phyloP scores from a whole-genome alignment of 306 rosid genomes.

The Corylus americana region DNA sequence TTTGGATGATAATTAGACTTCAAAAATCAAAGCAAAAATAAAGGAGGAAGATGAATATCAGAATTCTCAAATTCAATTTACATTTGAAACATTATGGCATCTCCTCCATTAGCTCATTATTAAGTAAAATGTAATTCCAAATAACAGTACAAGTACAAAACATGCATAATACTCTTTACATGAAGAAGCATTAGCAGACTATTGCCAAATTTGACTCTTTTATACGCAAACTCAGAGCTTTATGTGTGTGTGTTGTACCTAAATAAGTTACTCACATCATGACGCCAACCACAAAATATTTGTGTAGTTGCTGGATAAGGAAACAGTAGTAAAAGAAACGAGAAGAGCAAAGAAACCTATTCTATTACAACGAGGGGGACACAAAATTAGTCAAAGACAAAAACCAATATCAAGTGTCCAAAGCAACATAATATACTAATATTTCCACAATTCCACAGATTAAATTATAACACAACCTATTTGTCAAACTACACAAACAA shows the following conservation, averaged over 20 bases:
- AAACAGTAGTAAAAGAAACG: not conserved
- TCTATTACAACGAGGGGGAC: not conserved
- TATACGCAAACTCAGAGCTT: not conserved
- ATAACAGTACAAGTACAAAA: not conserved
- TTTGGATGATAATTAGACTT: constrained; percentile 22
- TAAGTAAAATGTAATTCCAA: not conserved
- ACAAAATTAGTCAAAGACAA: not conserved
- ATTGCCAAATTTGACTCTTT: not conserved
- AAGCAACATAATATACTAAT: not conserved
- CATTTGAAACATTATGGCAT: not conserved
- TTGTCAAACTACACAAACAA: not conserved
- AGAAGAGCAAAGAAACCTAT: not conserved
- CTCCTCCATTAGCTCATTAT: not conserved
- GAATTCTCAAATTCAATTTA: not conserved
- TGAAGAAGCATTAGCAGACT: not conserved
- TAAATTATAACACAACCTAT: not conserved
- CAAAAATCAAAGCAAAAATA: not conserved
- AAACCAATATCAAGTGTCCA: not conserved
- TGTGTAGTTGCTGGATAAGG: not conserved
- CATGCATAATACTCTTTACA: not conserved
- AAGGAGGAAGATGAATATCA: not conserved
- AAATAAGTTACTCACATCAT: not conserved
- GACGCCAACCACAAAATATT: not conserved
- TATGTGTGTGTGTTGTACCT: not conserved
- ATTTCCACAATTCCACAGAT: not conserved